phyloP scores from a whole-genome alignment of 345 rosid species.

The Citrus trifoliata region DNA sequence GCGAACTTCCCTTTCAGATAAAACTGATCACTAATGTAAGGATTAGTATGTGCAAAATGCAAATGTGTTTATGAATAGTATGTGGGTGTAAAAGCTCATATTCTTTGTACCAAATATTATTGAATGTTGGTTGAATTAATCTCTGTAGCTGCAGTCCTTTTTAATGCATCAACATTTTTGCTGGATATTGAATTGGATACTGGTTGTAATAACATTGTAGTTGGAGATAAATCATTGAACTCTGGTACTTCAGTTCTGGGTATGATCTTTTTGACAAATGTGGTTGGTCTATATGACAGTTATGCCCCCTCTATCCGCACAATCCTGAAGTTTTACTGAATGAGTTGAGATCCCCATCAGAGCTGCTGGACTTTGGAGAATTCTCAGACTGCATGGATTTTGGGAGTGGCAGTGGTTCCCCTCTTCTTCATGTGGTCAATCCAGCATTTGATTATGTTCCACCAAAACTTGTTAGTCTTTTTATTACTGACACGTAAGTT shows the following conservation, averaged over 20 bases:
- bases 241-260: not conserved
- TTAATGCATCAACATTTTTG: not conserved
- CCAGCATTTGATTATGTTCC: slow-evolving; percentile 97
- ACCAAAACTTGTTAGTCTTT: slow-evolving; percentile 92
- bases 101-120: not conserved
- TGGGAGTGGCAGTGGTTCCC: slow-evolving; percentile 61
- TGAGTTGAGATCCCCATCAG: slow-evolving; percentile 96
- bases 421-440: slow-evolving; percentile 88
- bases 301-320: slow-evolving; percentile 97
- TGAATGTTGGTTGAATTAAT: not conserved
- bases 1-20: not conserved
- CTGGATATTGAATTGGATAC: not conserved
- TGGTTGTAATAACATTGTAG: not conserved
- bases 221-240: not conserved
- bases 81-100: not conserved
- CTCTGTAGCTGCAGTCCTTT: not conserved
- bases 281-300: slow-evolving; percentile 41
- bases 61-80: not conserved
- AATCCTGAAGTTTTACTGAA: slow-evolving; percentile 92
- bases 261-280: slow-evolving; percentile 1
- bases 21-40: not conserved
- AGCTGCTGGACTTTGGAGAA: slow-evolving; percentile 93
- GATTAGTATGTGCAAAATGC: not conserved
- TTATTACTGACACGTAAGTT: slow-evolving; percentile 96
- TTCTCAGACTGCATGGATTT: slow-evolving; percentile 95